These are phyloP conservation scores for Aegilops longissima DNA, from an alignment of 176 grass and related monocot genomes.

Conservation along the genomic window DNA sequence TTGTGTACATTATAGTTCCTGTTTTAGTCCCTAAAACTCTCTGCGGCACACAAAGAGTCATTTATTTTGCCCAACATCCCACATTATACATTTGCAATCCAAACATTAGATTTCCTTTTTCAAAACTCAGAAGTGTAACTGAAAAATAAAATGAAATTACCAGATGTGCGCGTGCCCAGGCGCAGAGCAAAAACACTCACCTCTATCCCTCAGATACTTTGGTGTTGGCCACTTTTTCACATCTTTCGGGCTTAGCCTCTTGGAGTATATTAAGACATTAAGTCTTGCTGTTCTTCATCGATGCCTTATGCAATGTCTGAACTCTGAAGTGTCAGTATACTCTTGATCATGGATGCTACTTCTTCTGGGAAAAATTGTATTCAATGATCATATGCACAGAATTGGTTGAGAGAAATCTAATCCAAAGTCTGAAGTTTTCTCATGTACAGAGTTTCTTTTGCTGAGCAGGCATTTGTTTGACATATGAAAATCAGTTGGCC, in stretches of 20 bases:
- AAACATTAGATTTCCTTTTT: background rate
- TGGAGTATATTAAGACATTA: background rate
- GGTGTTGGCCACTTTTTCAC: background rate
- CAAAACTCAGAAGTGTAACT: background rate
- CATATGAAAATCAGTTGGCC: constrained; percentile 71
- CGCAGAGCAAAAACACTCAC: background rate
- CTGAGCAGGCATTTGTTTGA: constrained; percentile 78
- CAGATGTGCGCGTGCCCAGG: background rate
- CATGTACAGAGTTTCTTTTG: constrained; percentile 3
- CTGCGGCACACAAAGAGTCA: background rate
- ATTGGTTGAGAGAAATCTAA: constrained; percentile 6
- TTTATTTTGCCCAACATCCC: background rate
- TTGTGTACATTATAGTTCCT: background rate
- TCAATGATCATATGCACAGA: background rate
- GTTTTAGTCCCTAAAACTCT: background rate
- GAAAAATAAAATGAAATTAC: background rate
- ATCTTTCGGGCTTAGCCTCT: background rate
- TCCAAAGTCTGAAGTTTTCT: background rate
- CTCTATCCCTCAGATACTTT: background rate
- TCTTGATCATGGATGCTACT: background rate
- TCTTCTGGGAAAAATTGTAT: background rate
- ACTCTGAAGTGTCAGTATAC: background rate
- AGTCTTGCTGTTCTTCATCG: background rate
- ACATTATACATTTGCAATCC: background rate
- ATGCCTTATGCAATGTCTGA: background rate